Conservation (phyloP, 2,329 filamentous ascomycete species). For the Colletotrichum spinosum region DNA sequence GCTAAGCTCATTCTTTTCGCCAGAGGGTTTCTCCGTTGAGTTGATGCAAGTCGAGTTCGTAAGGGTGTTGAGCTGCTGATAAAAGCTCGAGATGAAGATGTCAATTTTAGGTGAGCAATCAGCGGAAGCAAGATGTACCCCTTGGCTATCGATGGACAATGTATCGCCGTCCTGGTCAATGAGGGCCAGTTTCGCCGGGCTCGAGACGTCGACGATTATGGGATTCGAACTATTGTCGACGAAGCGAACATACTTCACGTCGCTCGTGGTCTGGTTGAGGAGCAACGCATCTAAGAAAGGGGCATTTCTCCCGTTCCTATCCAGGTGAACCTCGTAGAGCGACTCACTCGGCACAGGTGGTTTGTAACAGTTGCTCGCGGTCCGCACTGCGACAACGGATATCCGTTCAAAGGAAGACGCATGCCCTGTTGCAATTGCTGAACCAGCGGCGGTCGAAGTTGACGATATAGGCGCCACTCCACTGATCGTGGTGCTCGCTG, state of each 20-base stretch:
- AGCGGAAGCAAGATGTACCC: constrained; percentile 49
- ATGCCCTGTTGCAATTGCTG: background rate
- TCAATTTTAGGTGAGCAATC: constrained; percentile 49
- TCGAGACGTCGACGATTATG: constrained; percentile 50
- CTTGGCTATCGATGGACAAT: constrained; percentile 47
- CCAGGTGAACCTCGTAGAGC: constrained; percentile 44
- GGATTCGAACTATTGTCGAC: constrained; percentile 44
- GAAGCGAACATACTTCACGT: constrained; percentile 49
- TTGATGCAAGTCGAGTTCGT: constrained; percentile 47
- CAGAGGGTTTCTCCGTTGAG: too few species aligned
- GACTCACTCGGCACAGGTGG: constrained; percentile 9
- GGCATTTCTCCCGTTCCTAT: constrained; percentile 44
- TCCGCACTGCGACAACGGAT: constrained; percentile 10
- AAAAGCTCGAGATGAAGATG: constrained; percentile 48
- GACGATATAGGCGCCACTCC: background rate
- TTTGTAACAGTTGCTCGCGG: constrained; percentile 29
- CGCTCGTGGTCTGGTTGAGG: constrained; percentile 46
- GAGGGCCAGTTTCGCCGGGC: constrained; percentile 46
- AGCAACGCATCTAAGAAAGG: constrained; percentile 53
- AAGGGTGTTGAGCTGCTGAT: constrained; percentile 46
- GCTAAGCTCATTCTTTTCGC: too few species aligned
- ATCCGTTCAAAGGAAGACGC: constrained; percentile 32
- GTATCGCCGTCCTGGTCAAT: constrained; percentile 46
- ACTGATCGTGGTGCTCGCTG: background rate
- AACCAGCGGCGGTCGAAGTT: background rate